Percentiles rank a stretch among this genome's conserved stretches.
These are phyloP conservation scores for Alternaria gaisen DNA, from an alignment of 2,329 filamentous ascomycete genomes.

Conservation along the genomic window DNA sequence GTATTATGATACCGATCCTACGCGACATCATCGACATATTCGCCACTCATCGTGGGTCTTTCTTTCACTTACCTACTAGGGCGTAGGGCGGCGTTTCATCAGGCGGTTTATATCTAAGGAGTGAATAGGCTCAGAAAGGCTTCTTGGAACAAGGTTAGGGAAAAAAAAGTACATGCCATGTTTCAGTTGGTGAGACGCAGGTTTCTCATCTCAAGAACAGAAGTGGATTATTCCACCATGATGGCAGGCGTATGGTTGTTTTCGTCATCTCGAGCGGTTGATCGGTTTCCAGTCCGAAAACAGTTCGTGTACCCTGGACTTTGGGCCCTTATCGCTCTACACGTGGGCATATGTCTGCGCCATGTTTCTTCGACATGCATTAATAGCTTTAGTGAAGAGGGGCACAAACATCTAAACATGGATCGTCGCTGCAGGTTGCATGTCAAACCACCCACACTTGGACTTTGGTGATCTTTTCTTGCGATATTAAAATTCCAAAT, in stretches of 20 bases:
- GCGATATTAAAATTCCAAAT: not conserved
- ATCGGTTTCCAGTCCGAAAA: not conserved
- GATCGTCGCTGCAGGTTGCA: conserved; percentile 1
- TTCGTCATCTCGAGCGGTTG: not conserved
- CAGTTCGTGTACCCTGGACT: not conserved
- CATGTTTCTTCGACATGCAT: conserved; percentile 2
- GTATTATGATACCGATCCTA: conserved; percentile 12
- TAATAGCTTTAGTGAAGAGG: not conserved
- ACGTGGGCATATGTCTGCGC: conserved; percentile 2
- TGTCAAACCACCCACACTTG: not conserved
- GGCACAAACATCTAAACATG: not conserved
- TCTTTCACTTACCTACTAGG: conserved; percentile 7
- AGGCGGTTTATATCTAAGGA: conserved; percentile 1
- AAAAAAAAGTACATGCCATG: conserved; percentile 9
- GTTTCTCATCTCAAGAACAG: not conserved
- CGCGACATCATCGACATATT: conserved; percentile 6
- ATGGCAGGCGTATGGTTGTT: conserved; percentile 1
- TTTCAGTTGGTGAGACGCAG: not conserved
- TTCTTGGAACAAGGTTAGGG: not conserved
- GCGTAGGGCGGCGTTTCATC: conserved; percentile 7
- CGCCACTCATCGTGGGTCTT: not conserved
- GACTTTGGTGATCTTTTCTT: not conserved
- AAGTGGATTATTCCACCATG: not conserved
- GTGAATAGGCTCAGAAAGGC: not conserved
- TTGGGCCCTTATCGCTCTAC: not conserved